These are phyloP conservation scores for Bruguiera sexangula DNA, from an alignment of 345 rosid genomes.

Conservation along the genomic window DNA sequence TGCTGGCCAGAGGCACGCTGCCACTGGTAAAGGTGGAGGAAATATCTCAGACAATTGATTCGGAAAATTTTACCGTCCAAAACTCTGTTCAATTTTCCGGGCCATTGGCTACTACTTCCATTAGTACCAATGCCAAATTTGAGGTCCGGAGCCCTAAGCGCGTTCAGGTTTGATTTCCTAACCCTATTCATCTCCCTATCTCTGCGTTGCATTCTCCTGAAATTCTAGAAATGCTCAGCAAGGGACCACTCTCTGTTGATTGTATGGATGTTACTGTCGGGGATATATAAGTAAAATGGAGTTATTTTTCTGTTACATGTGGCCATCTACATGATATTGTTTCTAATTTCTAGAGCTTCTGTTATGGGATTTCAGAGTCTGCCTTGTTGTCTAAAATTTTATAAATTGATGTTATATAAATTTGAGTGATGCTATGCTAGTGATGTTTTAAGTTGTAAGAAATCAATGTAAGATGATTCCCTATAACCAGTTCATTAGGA, in stretches of 20 bases:
- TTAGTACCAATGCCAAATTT: slow-evolving; percentile 81
- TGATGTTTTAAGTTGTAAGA: neutral
- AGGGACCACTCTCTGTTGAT: neutral
- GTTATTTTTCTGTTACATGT: neutral
- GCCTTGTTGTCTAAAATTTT: neutral
- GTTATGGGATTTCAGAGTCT: neutral
- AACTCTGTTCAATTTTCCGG: slow-evolving; percentile 74
- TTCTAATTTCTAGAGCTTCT: neutral
- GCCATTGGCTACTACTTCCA: slow-evolving; percentile 73
- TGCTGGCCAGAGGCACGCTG: slow-evolving; percentile 61
- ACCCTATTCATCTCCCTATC: no score
- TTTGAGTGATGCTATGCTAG: neutral
- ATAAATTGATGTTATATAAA: neutral
- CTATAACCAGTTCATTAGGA: no score
- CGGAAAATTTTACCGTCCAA: slow-evolving; percentile 70
- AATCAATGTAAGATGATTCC: no score
- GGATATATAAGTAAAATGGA: neutral
- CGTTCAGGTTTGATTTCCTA: slow-evolving; percentile 55
- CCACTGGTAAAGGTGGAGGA: slow-evolving; percentile 76
- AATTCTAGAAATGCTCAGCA: neutral
- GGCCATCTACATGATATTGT: neutral
- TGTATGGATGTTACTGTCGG: neutral
- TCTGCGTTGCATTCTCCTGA: neutral
- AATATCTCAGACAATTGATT: slow-evolving; percentile 89
- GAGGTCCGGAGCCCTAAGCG: slow-evolving; percentile 87